Evolutionary conservation across 345 rosid genomes (phyloP).

Genomic region (Gossypium ekmanianum): DNA sequence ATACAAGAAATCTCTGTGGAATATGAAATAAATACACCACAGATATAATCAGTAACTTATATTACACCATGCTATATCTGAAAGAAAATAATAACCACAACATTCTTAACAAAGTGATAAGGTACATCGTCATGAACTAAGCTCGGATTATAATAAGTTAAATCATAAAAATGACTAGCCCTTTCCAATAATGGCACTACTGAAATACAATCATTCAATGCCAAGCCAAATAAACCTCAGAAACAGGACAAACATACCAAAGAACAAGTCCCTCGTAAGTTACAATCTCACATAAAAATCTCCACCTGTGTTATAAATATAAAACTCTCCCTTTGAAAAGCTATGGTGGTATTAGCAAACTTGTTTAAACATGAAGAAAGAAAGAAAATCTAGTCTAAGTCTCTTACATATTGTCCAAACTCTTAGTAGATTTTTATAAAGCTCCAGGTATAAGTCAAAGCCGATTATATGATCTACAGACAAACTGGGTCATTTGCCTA

Average conservation of each 20-base stretch:
- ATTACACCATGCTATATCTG: background rate
- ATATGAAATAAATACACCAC: background rate
- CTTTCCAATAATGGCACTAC: background rate
- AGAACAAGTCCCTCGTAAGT: slow-evolving; percentile 1
- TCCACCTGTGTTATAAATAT: background rate
- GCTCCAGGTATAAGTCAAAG: slow-evolving; percentile 2
- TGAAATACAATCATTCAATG: background rate
- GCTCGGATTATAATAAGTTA: too few relatives aligned
- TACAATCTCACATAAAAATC: background rate
- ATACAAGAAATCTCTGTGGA: slow-evolving; percentile 9
- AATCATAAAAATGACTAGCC: background rate
- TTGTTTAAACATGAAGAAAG: background rate
- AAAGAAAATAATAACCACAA: background rate
- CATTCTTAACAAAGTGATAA: background rate
- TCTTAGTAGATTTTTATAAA: background rate
- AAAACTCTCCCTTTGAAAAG: background rate
- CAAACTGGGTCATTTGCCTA: background rate
- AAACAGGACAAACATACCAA: background rate
- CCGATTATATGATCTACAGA: background rate
- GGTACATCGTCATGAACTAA: background rate
- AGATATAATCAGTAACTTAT: background rate
- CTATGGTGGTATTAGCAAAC: background rate
- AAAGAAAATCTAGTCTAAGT: background rate
- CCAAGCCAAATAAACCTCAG: background rate
- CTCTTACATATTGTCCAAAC: background rate